These are phyloP conservation scores for Cyberlindnera veronae DNA, from an alignment of 805 yeast genomes.

Conservation along the genomic window DNA sequence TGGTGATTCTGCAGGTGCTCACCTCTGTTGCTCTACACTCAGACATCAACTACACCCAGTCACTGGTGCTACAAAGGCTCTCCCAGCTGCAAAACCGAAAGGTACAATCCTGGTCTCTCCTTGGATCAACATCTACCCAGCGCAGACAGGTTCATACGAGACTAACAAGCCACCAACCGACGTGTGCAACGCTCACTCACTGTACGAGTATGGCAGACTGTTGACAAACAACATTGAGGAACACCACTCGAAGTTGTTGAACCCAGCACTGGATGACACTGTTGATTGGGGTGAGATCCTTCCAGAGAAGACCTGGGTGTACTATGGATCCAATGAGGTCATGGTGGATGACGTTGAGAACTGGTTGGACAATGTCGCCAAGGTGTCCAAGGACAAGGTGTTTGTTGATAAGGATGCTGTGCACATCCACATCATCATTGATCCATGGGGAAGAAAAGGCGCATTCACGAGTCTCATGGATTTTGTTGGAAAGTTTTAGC, in stretches of 20 bases:
- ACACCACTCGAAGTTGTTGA: slow-evolving; percentile 1
- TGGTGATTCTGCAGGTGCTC: slow-evolving; percentile 34
- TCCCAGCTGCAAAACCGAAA: not conserved
- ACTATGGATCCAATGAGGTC: slow-evolving; percentile 6
- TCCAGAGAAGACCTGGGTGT: slow-evolving; percentile 5
- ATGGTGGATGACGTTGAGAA: slow-evolving; percentile 8
- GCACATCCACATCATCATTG: slow-evolving; percentile 6
- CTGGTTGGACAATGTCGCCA: slow-evolving; percentile 4
- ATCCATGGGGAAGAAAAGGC: slow-evolving; percentile 2
- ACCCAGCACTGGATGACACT: slow-evolving; percentile 7
- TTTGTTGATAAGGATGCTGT: slow-evolving; percentile 5
- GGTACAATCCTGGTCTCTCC: slow-evolving; percentile 16
- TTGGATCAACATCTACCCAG: slow-evolving; percentile 17
- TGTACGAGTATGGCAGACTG: slow-evolving; percentile 5
- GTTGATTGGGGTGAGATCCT: slow-evolving; percentile 5
- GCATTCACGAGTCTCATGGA: slow-evolving; percentile 1
- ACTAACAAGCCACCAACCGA: slow-evolving; percentile 8
- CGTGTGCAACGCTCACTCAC: slow-evolving; percentile 3
- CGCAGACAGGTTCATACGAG: slow-evolving; percentile 5
- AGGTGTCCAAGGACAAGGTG: slow-evolving; percentile 2
- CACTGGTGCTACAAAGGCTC: not conserved
- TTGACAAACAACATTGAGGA: not conserved
- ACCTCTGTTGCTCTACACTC: slow-evolving; percentile 20
- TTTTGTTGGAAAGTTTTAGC: too few relatives aligned
- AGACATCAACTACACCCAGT: slow-evolving; percentile 10